Evolutionary conservation across 1,284 basidiomycete species (phyloP).

Genomic region (Pascua sp.): DNA sequence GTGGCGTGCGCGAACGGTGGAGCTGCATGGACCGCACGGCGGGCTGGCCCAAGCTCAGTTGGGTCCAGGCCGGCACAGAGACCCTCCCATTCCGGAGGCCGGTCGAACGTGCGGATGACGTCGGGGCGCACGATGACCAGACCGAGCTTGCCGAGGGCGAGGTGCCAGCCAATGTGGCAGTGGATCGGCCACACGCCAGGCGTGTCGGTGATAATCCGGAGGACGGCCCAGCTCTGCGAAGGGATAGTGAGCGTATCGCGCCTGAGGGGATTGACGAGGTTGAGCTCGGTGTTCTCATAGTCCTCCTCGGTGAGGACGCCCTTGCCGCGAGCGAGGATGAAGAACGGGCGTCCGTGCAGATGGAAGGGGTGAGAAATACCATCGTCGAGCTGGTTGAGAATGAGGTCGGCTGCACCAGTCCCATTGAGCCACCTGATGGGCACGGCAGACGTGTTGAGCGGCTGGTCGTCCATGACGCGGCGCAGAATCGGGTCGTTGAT

Average conservation of each 20-base stretch:
- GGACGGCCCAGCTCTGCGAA: conserved; percentile 25
- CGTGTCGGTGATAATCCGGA: conserved; percentile 23
- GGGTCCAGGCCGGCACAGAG: conserved; percentile 10
- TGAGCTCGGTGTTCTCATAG: conserved; percentile 19
- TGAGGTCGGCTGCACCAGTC: conserved; percentile 14
- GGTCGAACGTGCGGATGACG: conserved; percentile 4
- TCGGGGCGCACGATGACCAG: conserved; percentile 21
- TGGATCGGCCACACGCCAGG: conserved; percentile 24
- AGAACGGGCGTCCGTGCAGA: conserved; percentile 29
- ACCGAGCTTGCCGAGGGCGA: conserved; percentile 7
- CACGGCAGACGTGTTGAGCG: conserved; percentile 10
- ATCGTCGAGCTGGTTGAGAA: conserved; percentile 45
- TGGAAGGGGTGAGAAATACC: conserved; percentile 41
- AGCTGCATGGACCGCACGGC: neutral
- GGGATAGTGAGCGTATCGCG: conserved; percentile 43
- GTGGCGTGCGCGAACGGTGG: no score
- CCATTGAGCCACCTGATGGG: conserved; percentile 20
- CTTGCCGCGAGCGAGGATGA: conserved; percentile 37
- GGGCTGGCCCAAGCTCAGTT: conserved; percentile 12
- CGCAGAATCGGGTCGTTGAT: conserved; percentile 37
- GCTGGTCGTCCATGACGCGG: conserved; percentile 20
- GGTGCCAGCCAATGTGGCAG: conserved; percentile 31
- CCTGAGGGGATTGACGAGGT: conserved; percentile 42
- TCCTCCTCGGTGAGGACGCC: conserved; percentile 23
- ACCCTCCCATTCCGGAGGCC: conserved; percentile 13